Percentiles rank a stretch among this genome's conserved stretches.
Conservation (phyloP, 169 alveolate genomes). For the Babesia sp. region DNA sequence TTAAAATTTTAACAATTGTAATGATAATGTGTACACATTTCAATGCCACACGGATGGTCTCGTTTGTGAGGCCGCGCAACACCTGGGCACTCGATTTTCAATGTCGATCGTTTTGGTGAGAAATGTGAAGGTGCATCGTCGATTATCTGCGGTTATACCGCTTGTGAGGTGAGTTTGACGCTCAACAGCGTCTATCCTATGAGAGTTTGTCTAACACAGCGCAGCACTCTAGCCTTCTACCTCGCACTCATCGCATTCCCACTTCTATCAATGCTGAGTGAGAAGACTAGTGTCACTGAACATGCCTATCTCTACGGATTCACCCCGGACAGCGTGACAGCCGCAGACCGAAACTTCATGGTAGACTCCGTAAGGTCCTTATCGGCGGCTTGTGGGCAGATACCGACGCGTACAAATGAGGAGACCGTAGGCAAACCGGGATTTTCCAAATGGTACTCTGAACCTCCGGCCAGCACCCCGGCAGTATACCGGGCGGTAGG, state of each 20-base stretch:
- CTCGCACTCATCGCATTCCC: conserved; percentile 23
- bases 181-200: background rate
- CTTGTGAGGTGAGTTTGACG: conserved; percentile 12
- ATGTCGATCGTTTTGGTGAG: conserved; percentile 31
- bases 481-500: conserved; percentile 20
- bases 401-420: background rate
- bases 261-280: conserved; percentile 3
- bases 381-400: background rate
- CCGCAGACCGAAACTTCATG: conserved; percentile 23
- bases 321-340: conserved; percentile 22
- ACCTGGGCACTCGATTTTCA: background rate
- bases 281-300: conserved; percentile 47
- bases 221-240: conserved; percentile 51
- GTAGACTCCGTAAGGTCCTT: conserved; percentile 3
- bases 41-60: background rate
- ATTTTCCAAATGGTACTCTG: conserved; percentile 4
- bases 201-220: background rate
- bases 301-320: conserved; percentile 51
- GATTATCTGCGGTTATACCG: conserved; percentile 17
- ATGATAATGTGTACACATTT: background rate
- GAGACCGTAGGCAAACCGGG: background rate
- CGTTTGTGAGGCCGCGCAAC: background rate
- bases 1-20: background rate
- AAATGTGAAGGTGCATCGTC: conserved; percentile 40
- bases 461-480: conserved; percentile 33